phyloP scores from a whole-genome alignment of 805 yeast species.

The Ogataea glucozyma region DNA sequence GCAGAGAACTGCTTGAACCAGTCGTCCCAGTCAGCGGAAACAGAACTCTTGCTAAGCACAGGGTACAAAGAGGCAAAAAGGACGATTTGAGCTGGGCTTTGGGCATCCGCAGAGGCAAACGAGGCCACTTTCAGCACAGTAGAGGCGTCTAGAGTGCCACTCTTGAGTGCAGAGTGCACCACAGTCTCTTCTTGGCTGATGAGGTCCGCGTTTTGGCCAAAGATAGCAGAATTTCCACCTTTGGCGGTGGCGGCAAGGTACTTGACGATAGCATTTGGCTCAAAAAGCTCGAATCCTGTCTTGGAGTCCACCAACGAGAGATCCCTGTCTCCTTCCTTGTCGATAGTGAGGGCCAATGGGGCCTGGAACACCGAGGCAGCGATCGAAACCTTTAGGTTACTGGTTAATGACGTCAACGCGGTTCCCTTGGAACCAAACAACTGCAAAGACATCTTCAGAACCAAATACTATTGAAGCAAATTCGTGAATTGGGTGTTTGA shows the following conservation, averaged over 20 bases:
- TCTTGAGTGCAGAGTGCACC: slow-evolving; percentile 43
- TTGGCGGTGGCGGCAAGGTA: slow-evolving; percentile 45
- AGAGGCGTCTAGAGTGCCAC: slow-evolving; percentile 33
- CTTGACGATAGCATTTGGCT: slow-evolving; percentile 70
- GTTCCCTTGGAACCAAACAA: slow-evolving; percentile 35
- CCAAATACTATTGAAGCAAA: neutral
- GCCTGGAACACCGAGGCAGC: slow-evolving; percentile 40
- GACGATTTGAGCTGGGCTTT: slow-evolving; percentile 55
- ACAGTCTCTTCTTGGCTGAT: slow-evolving; percentile 46
- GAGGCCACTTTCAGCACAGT: slow-evolving; percentile 16
- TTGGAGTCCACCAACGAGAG: slow-evolving; percentile 35
- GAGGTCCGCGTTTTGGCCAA: slow-evolving; percentile 24
- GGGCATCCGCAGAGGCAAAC: slow-evolving; percentile 31
- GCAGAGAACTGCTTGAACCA: slow-evolving; percentile 48
- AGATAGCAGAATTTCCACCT: slow-evolving; percentile 17
- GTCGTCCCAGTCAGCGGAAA: slow-evolving; percentile 14
- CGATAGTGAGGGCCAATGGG: slow-evolving; percentile 27
- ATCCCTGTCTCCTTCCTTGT: slow-evolving; percentile 24
- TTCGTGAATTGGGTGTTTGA: neutral
- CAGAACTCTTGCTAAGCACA: slow-evolving; percentile 24
- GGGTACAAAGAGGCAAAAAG: slow-evolving; percentile 61
- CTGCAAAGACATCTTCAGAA: slow-evolving; percentile 30
- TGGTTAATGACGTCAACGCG: slow-evolving; percentile 34
- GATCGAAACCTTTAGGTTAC: slow-evolving; percentile 46
- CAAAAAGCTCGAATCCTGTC: slow-evolving; percentile 51